Conservation (phyloP, 257 asterid genomes). For the Solanum rostratum region DNA sequence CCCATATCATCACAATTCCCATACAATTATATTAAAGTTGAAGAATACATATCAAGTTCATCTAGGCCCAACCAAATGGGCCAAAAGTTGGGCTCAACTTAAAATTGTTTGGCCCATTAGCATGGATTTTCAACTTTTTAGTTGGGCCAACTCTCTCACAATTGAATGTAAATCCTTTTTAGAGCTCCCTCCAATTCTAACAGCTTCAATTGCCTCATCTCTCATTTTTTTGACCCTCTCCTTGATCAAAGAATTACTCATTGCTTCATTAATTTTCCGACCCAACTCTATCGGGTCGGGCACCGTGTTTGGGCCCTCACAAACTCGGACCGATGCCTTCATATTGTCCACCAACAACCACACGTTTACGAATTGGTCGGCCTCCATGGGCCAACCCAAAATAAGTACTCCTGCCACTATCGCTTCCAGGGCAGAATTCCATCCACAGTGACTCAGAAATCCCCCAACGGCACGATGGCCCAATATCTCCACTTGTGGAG, state of each 20-base stretch:
- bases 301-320: constrained; percentile 36
- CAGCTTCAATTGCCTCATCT: constrained; percentile 32
- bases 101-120: neutral
- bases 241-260: constrained; percentile 20
- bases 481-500: constrained; percentile 52
- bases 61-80: neutral
- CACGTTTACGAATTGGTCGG: constrained; percentile 56
- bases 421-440: constrained; percentile 68
- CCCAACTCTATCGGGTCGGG: constrained; percentile 46
- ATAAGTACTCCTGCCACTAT: constrained; percentile 47
- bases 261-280: constrained; percentile 26
- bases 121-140: neutral
- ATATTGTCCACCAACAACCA: constrained; percentile 40
- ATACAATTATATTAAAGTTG: neutral
- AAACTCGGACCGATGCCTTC: constrained; percentile 26
- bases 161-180: constrained; percentile 28
- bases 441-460: constrained; percentile 70
- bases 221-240: constrained; percentile 39
- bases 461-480: constrained; percentile 50
- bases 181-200: constrained; percentile 42
- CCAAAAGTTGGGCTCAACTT: neutral
- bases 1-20: neutral
- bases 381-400: constrained; percentile 88
- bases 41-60: neutral
- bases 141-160: constrained; percentile 20